Evolutionary conservation across 768 basidiomycete genomes (phyloP).

Genomic region (Suillus paluster): DNA sequence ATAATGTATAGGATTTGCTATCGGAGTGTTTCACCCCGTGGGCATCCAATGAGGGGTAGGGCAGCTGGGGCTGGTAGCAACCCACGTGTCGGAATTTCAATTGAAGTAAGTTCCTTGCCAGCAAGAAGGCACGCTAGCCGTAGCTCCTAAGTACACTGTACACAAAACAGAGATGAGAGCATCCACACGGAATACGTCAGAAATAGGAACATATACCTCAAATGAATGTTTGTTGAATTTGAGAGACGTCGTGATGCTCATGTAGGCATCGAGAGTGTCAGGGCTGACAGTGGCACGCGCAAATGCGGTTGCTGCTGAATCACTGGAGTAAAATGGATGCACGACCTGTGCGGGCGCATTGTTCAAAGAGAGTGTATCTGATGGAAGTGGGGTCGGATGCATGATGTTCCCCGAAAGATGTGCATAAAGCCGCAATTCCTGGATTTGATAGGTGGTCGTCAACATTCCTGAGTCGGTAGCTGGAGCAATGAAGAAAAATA

Average conservation of each 20-base stretch:
- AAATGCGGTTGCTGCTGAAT: slow-evolving; percentile 28
- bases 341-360: neutral
- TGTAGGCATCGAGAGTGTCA: slow-evolving; percentile 34
- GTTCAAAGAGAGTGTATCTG: slow-evolving; percentile 2
- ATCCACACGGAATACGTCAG: neutral
- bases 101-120: slow-evolving; percentile 51
- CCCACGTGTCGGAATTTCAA: slow-evolving; percentile 33
- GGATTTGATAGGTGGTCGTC: slow-evolving; percentile 21
- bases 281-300: slow-evolving; percentile 14
- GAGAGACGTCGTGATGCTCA: slow-evolving; percentile 42
- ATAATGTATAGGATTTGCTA: slow-evolving; percentile 22
- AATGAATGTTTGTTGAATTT: slow-evolving; percentile 49
- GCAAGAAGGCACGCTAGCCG: slow-evolving; percentile 49
- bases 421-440: slow-evolving; percentile 51
- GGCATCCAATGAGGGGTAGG: slow-evolving; percentile 31
- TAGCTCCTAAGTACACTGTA: slow-evolving; percentile 46
- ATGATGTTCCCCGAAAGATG: slow-evolving; percentile 43
- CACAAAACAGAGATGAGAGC: slow-evolving; percentile 1
- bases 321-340: slow-evolving; percentile 28
- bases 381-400: slow-evolving; percentile 14
- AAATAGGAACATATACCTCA: slow-evolving; percentile 43
- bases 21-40: slow-evolving; percentile 36
- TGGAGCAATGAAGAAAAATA: slow-evolving; percentile 9
- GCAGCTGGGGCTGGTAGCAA: slow-evolving; percentile 26
- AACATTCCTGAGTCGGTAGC: slow-evolving; percentile 13